A percentile compares a stretch with the other conserved stretches of the same genome.
Conservation (phyloP, 1,284 basidiomycete genomes). For the Kwoniella shivajii region DNA sequence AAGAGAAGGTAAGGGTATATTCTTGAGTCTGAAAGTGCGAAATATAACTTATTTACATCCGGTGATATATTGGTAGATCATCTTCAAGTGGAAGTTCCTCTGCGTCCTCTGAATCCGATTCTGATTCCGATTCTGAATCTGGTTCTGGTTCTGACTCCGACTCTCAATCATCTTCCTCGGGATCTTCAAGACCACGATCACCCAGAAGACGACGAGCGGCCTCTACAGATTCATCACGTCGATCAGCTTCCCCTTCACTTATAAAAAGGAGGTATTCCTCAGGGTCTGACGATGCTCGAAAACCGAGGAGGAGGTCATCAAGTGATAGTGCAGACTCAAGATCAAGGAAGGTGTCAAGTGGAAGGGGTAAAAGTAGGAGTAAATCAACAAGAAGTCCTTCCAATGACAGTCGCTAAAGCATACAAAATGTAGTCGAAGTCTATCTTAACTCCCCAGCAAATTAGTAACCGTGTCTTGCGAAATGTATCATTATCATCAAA, state of each 20-base stretch:
- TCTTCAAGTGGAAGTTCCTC: background rate
- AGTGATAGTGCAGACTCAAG: background rate
- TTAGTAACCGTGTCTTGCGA: too few species aligned
- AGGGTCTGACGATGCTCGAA: background rate
- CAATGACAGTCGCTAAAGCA: too few species aligned
- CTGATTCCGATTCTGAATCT: conserved; percentile 33
- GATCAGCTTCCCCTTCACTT: conserved; percentile 14
- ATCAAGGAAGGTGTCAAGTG: conserved; percentile 1
- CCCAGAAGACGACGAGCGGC: conserved; percentile 10
- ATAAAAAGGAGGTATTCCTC: conserved; percentile 7
- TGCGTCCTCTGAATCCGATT: conserved; percentile 13
- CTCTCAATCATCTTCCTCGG: conserved; percentile 24
- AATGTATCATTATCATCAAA: too few species aligned
- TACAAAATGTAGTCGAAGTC: too few species aligned
- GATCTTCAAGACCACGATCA: conserved; percentile 24
- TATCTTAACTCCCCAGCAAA: too few species aligned
- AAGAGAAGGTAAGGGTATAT: conserved; percentile 9
- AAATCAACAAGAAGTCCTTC: background rate
- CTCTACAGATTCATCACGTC: conserved; percentile 14
- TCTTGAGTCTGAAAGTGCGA: too few species aligned
- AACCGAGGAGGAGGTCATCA: conserved; percentile 4
- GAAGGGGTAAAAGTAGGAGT: background rate
- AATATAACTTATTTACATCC: too few species aligned
- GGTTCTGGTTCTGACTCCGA: conserved; percentile 27
- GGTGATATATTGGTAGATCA: background rate